phyloP scores from a whole-genome alignment of 805 yeast species.

The Hanseniaspora hatyaiensis region DNA sequence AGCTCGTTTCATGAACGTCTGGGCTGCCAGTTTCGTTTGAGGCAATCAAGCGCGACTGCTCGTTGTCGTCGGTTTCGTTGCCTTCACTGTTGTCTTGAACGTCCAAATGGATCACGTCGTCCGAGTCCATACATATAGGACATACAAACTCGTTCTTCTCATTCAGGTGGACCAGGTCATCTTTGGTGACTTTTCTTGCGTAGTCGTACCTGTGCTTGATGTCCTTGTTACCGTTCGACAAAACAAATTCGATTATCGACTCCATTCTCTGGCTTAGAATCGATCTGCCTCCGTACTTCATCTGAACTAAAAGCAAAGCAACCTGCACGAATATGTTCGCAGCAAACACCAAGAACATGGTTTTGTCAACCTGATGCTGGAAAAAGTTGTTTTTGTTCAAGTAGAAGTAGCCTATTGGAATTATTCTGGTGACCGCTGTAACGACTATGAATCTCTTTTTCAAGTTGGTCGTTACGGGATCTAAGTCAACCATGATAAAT shows the following conservation, averaged over 20 bases:
- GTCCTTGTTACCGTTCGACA: conserved; percentile 26
- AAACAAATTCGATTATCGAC: conserved; percentile 33
- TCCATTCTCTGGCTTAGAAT: conserved; percentile 20
- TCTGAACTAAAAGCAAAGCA: conserved; percentile 47
- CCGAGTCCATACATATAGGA: conserved; percentile 17
- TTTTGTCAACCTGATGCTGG: conserved; percentile 52
- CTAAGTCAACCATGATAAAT: conserved; percentile 5
- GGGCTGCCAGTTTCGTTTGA: too few species aligned
- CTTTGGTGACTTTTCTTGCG: not conserved
- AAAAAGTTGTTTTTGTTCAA: conserved; percentile 47
- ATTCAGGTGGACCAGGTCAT: not conserved
- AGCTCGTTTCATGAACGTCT: conserved; percentile 37
- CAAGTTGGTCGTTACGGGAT: not conserved
- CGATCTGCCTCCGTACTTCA: conserved; percentile 20
- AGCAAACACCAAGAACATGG: conserved; percentile 36
- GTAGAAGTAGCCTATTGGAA: conserved; percentile 57
- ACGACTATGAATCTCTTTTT: not conserved
- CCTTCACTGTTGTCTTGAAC: too few species aligned
- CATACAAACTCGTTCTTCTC: conserved; percentile 9
- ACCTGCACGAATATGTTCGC: conserved; percentile 56
- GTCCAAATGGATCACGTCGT: conserved; percentile 5
- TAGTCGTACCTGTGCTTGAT: conserved; percentile 19
- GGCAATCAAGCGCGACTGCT: too few species aligned
- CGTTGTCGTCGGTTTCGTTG: not conserved
- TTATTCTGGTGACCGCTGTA: conserved; percentile 4